phyloP scores from a whole-genome alignment of 2,329 filamentous ascomycete species.

The Sarocladium oryzae region DNA sequence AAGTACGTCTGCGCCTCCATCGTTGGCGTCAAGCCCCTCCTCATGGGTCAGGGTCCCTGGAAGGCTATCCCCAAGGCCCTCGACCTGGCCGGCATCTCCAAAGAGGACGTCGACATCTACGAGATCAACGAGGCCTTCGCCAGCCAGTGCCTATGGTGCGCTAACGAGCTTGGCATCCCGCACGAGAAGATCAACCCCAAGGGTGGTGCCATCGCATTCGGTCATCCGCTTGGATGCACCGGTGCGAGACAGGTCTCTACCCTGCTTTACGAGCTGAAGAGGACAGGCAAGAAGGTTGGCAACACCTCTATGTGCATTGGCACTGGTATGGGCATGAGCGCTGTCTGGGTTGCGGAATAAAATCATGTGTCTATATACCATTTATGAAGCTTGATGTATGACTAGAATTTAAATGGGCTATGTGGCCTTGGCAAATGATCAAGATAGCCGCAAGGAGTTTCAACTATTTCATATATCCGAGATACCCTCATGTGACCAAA shows the following conservation, averaged over 20 bases:
- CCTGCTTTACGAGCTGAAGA: constrained; percentile 79
- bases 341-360: constrained; percentile 92
- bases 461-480: background rate
- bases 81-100: constrained; percentile 76
- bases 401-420: background rate
- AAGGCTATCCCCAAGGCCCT: constrained; percentile 92
- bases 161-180: constrained; percentile 78
- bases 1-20: constrained; percentile 85
- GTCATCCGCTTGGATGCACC: constrained; percentile 90
- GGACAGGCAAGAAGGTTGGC: constrained; percentile 78
- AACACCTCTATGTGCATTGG: constrained; percentile 95
- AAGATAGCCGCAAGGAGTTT: background rate
- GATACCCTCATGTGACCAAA: too few relatives aligned
- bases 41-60: constrained; percentile 96
- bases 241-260: constrained; percentile 92
- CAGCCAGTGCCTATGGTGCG: constrained; percentile 88
- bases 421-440: background rate
- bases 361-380: background rate
- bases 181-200: constrained; percentile 92
- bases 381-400: constrained; percentile 1
- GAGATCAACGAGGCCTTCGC: constrained; percentile 99
- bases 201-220: constrained; percentile 92
- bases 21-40: constrained; percentile 82
- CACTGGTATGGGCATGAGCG: constrained; percentile 96
- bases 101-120: constrained; percentile 90